These are phyloP conservation scores for Nakaseomyces bracarensis DNA, from an alignment of 1,139 yeast genomes.

Conservation along the genomic window DNA sequence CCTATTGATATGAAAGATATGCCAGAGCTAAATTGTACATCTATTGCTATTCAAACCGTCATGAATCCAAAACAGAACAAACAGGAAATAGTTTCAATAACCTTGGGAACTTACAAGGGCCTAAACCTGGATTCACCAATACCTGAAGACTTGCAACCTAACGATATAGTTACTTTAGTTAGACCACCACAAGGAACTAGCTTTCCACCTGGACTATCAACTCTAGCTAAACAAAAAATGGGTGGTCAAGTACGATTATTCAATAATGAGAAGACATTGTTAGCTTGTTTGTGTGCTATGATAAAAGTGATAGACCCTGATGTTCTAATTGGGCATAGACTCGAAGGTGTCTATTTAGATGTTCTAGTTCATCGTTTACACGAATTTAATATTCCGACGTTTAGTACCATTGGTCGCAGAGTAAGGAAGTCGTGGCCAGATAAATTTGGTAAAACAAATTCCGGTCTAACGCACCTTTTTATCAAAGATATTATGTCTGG, in stretches of 20 bases:
- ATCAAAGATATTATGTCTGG: constrained; percentile 74
- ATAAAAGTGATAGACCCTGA: constrained; percentile 79
- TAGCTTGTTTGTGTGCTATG: constrained; percentile 65
- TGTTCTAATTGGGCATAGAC: constrained; percentile 76
- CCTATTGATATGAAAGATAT: constrained; percentile 43
- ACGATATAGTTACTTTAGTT: constrained; percentile 56
- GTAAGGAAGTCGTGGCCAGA: constrained; percentile 70
- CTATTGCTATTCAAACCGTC: constrained; percentile 72
- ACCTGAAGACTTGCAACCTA: constrained; percentile 46
- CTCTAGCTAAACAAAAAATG: constrained; percentile 27
- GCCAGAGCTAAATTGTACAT: constrained; percentile 63
- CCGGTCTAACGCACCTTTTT: constrained; percentile 39
- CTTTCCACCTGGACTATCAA: constrained; percentile 29
- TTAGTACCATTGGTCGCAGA: constrained; percentile 83
- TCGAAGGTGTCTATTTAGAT: constrained; percentile 72
- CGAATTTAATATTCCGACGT: constrained; percentile 60
- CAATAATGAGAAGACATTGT: constrained; percentile 64
- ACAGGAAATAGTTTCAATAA: constrained; percentile 82
- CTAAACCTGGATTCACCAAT: constrained; percentile 69
- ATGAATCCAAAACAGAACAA: constrained; percentile 63
- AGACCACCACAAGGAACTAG: constrained; percentile 76
- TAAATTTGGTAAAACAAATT: constrained; percentile 48
- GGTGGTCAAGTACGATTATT: constrained; percentile 42
- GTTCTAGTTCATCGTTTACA: constrained; percentile 75
- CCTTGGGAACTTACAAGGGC: constrained; percentile 58